Conservation (phyloP, 805 yeast genomes). For the Yamadazyma nakazawae region DNA sequence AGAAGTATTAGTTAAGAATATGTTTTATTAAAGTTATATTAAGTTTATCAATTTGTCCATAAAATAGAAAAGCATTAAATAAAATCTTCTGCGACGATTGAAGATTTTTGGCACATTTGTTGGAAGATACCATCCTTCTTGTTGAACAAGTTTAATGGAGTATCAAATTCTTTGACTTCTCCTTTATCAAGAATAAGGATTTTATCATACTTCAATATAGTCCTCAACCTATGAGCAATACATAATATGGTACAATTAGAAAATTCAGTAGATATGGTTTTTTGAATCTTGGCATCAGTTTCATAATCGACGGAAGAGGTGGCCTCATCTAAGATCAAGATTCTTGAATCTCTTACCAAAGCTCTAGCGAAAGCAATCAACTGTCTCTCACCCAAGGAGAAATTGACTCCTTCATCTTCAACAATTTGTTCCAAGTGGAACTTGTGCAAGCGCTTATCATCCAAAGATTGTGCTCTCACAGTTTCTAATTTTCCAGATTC, state of each 20-base stretch:
- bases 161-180: conserved; percentile 67
- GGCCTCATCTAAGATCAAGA: conserved; percentile 81
- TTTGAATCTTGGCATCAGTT: conserved; percentile 76
- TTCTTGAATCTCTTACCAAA: conserved; percentile 66
- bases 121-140: conserved; percentile 52
- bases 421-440: conserved; percentile 44
- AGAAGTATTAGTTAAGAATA: conserved; percentile 9
- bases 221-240: conserved; percentile 80
- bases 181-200: conserved; percentile 83
- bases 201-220: conserved; percentile 69
- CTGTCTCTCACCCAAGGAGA: conserved; percentile 75
- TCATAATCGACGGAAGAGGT: conserved; percentile 79
- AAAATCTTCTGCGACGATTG: conserved; percentile 46
- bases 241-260: conserved; percentile 70
- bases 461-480: conserved; percentile 26
- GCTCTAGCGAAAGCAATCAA: conserved; percentile 84
- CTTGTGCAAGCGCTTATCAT: conserved; percentile 25
- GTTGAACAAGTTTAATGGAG: conserved; percentile 62
- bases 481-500: conserved; percentile 27
- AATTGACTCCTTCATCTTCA: conserved; percentile 67
- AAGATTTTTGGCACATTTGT: conserved; percentile 62
- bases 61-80: background rate
- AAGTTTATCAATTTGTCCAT: no score
- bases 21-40: no score
- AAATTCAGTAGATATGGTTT: conserved; percentile 69